Percentiles rank a stretch among this genome's conserved stretches.
phyloP scores from a whole-genome alignment of 495 filamentous ascomycete species.

The Saxophila tyrrhenica region DNA sequence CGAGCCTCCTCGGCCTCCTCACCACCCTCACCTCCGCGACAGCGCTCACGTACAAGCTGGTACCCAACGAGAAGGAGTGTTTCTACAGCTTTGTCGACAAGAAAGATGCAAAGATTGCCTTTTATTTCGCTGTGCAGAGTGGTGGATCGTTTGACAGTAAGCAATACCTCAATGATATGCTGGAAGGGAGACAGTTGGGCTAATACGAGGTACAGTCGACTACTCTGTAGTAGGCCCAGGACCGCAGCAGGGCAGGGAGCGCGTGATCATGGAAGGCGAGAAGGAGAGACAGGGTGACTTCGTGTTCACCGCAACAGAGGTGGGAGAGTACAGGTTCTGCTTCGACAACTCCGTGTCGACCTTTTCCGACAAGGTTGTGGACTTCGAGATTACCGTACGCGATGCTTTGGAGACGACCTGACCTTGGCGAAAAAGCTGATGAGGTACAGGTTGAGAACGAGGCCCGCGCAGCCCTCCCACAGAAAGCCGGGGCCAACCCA shows the following conservation, averaged over 20 bases:
- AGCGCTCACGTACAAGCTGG: conserved; percentile 87
- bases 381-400: conserved; percentile 93
- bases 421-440: not conserved
- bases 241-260: conserved; percentile 35
- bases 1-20: conserved; percentile 53
- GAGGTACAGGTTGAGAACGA: conserved; percentile 79
- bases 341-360: conserved; percentile 99
- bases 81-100: conserved; percentile 75
- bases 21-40: conserved; percentile 57
- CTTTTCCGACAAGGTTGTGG: conserved; percentile 94
- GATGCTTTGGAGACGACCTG: conserved; percentile 1
- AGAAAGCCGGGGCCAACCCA: conserved; percentile 79
- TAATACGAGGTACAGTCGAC: conserved; percentile 47
- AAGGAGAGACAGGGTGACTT: conserved; percentile 97
- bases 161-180: no score
- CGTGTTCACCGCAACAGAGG: conserved; percentile 86
- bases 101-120: conserved; percentile 77
- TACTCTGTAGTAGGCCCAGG: conserved; percentile 77
- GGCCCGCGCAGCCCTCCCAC: conserved; percentile 66
- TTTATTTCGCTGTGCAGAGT: conserved; percentile 87
- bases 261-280: conserved; percentile 70
- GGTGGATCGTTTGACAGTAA: conserved; percentile 10
- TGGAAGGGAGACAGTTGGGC: conserved; percentile 27
- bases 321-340: conserved; percentile 95
- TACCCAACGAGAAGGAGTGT: conserved; percentile 85